Conservation (phyloP, 2,329 filamentous ascomycete genomes). For the Cladosporium sp. region DNA sequence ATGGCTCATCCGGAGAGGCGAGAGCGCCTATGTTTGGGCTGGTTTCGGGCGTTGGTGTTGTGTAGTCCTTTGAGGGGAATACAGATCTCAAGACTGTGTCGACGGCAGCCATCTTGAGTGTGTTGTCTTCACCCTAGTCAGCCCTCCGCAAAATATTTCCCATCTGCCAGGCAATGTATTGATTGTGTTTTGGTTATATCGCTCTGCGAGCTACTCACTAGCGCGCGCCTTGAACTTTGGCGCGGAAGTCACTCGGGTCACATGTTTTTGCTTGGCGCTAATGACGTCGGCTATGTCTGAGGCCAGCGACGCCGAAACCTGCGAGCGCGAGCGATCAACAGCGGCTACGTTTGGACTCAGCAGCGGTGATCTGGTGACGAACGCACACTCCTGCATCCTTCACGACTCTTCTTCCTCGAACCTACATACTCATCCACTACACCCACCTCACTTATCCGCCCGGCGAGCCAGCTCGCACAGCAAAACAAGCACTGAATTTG, state of each 20-base stretch:
- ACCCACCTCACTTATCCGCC: background rate
- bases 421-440: background rate
- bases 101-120: background rate
- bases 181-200: background rate
- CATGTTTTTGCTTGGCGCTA: background rate
- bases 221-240: background rate
- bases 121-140: background rate
- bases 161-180: background rate
- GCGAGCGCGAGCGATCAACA: conserved; percentile 6
- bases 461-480: background rate
- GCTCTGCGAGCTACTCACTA: background rate
- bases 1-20: conserved; percentile 34
- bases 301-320: conserved; percentile 4
- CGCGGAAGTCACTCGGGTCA: background rate
- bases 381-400: background rate
- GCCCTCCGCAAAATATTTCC: background rate
- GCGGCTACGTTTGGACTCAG: background rate
- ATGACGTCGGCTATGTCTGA: background rate
- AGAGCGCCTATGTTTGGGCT: conserved; percentile 40
- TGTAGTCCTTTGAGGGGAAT: conserved; percentile 40
- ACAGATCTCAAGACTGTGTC: conserved; percentile 29
- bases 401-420: background rate
- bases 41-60: conserved; percentile 40
- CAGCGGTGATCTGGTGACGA: conserved; percentile 4
- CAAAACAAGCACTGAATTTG: background rate